phyloP scores from a whole-genome alignment of 2,329 filamentous ascomycete genomes.

The Magnaporthiopsis rhizophila region DNA sequence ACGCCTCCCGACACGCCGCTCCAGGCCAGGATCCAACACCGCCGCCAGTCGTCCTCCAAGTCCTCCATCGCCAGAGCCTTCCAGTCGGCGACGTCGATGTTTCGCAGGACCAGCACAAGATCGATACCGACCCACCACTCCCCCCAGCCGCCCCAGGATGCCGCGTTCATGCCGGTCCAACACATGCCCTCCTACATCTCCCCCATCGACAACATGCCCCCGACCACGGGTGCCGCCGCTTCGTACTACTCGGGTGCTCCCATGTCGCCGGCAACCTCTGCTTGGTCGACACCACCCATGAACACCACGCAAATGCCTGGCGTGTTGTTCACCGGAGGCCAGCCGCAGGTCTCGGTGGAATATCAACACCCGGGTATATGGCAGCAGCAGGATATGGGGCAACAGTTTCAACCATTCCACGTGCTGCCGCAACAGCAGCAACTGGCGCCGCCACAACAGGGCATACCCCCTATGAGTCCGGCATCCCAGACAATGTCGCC shows the following conservation, averaged over 20 bases:
- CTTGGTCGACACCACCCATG: slow-evolving; percentile 8
- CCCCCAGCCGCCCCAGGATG: background rate
- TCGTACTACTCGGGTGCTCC: slow-evolving; percentile 19
- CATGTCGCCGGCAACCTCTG: slow-evolving; percentile 15
- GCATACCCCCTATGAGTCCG: slow-evolving; percentile 15
- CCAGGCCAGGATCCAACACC: background rate
- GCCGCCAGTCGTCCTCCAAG: slow-evolving; percentile 1
- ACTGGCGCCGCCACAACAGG: background rate
- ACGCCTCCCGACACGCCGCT: background rate
- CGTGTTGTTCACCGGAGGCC: slow-evolving; percentile 2
- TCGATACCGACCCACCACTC: slow-evolving; percentile 3
- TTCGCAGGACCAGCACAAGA: slow-evolving; percentile 6
- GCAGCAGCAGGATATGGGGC: background rate
- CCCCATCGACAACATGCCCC: slow-evolving; percentile 12
- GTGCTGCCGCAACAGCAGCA: slow-evolving; percentile 8
- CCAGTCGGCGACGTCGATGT: slow-evolving; percentile 5
- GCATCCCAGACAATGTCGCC: slow-evolving; percentile 11
- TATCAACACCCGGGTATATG: background rate
- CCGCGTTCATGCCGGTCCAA: slow-evolving; percentile 4
- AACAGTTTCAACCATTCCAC: slow-evolving; percentile 2
- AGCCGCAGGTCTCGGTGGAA: slow-evolving; percentile 4
- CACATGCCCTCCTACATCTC: slow-evolving; percentile 11
- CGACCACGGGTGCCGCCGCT: slow-evolving; percentile 16
- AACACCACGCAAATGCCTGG: background rate
- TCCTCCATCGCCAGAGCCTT: slow-evolving; percentile 3